A percentile compares a stretch with the other conserved stretches of the same genome.
Evolutionary conservation across 306 rosid species (phyloP).

Genomic region (Lagenaria siceraria): DNA sequence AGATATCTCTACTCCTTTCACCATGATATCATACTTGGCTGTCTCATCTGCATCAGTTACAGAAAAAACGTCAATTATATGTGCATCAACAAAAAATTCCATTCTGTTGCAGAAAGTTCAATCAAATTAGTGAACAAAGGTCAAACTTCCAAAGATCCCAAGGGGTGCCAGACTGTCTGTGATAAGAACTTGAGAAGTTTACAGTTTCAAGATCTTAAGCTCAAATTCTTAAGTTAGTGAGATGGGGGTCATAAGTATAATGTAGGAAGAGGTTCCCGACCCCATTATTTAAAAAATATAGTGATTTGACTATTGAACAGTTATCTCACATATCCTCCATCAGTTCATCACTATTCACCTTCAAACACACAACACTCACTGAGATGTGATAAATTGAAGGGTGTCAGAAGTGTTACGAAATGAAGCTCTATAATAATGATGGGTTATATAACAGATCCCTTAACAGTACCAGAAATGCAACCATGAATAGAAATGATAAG

Average conservation of each 20-base stretch:
- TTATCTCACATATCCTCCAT: not conserved
- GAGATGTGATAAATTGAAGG: not conserved
- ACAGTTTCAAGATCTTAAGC: not conserved
- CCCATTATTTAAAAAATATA: not conserved
- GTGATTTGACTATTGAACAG: too few relatives aligned
- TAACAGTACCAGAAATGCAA: not conserved
- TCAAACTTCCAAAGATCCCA: not conserved
- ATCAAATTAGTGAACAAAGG: not conserved
- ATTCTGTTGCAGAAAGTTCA: not conserved
- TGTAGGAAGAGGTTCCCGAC: not conserved
- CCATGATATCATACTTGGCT: constrained; percentile 46
- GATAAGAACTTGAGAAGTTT: not conserved
- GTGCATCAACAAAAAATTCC: not conserved
- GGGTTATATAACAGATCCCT: not conserved
- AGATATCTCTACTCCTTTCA: constrained; percentile 53
- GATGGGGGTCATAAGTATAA: not conserved
- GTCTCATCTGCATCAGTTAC: constrained; percentile 41
- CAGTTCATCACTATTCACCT: not conserved
- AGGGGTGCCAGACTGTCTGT: not conserved
- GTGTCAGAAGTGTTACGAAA: not conserved
- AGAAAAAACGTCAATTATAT: not conserved
- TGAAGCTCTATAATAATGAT: not conserved
- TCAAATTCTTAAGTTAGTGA: not conserved
- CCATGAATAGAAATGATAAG: not conserved
- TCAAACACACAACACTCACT: not conserved